These are phyloP conservation scores for Zopfia rhizophila DNA, from an alignment of 2,329 filamentous ascomycete genomes.

Conservation along the genomic window DNA sequence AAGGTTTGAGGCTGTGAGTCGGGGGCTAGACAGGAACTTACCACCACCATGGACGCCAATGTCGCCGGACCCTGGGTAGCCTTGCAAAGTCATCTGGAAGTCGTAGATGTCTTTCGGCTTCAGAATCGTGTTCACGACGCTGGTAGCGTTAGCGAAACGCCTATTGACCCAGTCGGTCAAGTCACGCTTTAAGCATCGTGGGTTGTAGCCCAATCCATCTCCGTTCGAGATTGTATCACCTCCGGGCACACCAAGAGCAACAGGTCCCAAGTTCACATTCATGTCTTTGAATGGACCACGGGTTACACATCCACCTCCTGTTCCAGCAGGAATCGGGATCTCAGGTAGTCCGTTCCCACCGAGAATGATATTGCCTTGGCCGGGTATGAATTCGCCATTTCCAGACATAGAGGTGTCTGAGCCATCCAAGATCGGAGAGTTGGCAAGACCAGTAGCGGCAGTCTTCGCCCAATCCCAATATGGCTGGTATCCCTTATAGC, in stretches of 20 bases:
- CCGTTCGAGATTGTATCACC: conserved; percentile 21
- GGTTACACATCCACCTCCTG: conserved; percentile 36
- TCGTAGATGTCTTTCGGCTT: conserved; percentile 32
- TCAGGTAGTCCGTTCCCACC: conserved; percentile 27
- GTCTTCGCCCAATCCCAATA: conserved; percentile 51
- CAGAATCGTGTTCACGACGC: conserved; percentile 36
- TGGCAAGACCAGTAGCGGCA: conserved; percentile 27
- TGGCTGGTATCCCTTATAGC: conserved; percentile 52
- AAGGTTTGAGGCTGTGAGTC: not conserved
- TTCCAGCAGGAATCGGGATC: conserved; percentile 49
- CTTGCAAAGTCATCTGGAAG: conserved; percentile 47
- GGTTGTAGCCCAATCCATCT: conserved; percentile 27
- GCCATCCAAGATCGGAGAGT: conserved; percentile 62
- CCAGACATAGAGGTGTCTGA: conserved; percentile 58
- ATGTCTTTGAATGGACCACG: conserved; percentile 30
- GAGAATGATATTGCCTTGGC: conserved; percentile 48
- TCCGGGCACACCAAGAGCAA: conserved; percentile 22
- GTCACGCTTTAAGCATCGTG: conserved; percentile 34
- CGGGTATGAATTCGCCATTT: conserved; percentile 52
- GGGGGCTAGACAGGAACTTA: not conserved
- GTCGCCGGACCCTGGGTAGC: conserved; percentile 31
- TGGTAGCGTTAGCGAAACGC: conserved; percentile 33
- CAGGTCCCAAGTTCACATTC: conserved; percentile 37
- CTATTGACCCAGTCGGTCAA: conserved; percentile 36
- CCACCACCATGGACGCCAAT: conserved; percentile 44